Evolutionary conservation across 2,329 filamentous ascomycete species (phyloP).

Genomic region (Sphaerulina populicola): DNA sequence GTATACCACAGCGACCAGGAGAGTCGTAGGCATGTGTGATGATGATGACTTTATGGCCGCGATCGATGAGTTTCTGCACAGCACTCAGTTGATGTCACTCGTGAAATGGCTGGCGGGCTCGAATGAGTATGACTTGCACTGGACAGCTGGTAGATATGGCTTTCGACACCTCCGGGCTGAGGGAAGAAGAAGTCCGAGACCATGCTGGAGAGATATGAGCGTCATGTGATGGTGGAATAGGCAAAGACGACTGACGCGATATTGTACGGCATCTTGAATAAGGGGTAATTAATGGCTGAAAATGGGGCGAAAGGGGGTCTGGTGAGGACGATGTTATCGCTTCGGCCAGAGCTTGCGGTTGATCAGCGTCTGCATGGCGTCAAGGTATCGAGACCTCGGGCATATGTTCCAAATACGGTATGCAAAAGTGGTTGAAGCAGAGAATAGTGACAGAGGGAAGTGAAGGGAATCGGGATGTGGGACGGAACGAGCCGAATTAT

Average conservation of each 20-base stretch:
- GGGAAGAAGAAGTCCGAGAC: constrained; percentile 99
- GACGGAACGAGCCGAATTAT: not conserved
- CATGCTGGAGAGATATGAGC: constrained; percentile 51
- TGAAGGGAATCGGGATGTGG: too few relatives aligned
- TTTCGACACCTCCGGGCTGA: constrained; percentile 88
- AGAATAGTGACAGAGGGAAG: not conserved
- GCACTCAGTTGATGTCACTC: not conserved
- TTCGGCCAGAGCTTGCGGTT: constrained; percentile 1
- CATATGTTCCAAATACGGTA: not conserved
- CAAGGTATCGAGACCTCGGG: not conserved
- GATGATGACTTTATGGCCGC: constrained; percentile 94
- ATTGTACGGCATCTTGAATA: constrained; percentile 54
- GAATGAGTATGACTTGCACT: constrained; percentile 43
- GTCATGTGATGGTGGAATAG: not conserved
- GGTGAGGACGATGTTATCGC: constrained; percentile 6
- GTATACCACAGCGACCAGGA: constrained; percentile 65
- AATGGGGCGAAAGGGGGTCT: too few relatives aligned
- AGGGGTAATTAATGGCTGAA: not conserved
- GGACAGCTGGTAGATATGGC: constrained; percentile 95
- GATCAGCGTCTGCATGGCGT: constrained; percentile 10
- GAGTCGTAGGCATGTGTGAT: constrained; percentile 87
- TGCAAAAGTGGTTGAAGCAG: not conserved
- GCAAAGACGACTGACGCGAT: constrained; percentile 49
- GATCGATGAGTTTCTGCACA: constrained; percentile 77
- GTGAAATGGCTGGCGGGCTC: not conserved